Base-by-base conservation (phyloP, 768 basidiomycete species). In the Coprinellus aureogranulatus region DNA sequence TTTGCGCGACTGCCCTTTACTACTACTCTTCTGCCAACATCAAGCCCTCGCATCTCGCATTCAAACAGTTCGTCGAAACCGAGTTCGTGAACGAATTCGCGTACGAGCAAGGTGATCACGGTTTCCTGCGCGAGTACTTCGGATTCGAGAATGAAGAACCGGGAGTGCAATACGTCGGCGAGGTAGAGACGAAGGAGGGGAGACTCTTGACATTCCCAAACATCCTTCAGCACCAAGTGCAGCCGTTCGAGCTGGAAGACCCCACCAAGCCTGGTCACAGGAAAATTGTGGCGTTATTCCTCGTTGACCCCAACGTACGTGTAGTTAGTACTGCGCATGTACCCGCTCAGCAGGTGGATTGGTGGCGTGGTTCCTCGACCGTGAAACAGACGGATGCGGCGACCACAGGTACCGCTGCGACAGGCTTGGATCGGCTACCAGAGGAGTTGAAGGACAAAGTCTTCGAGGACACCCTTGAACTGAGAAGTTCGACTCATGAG, bases 221-320 rank as follows among this genome's bases (percentile, higher is more conserved):
- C 61, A 59, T 72, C 27, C 70, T 70, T 18, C 77, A 77, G 58
- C 75, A 77, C 60, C 64, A 63, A 26, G 71, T 76, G 2, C 59
- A 64, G 30, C 67, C 75, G 3, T 78, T 75, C 62, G 55, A 59
- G 27, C 70, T 78, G n/a, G 57, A 49, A 3, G 74, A 78, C 60
- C 60, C 60, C 0, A 68, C 69, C 16, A 71, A 70, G 53, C 72
- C 72, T 3, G 78, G 76, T 2, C 66, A 74, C 55, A 66, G 77
- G 46, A 79, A 75, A 59, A 73, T 79, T 25, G 60, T 79, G 14
- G 72, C 70, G 1, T 61, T 79, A 9, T 75, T 75, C 61, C 70
- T 77, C 37, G 69, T 76, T 49, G 74, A 77, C 53, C 70, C 71
- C 1, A 60, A 67, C 50, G 46, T 59, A 30, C 57, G 55, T 27